Evolutionary conservation across 148 eudicot species (phyloP).

Genomic region (Euryodendron excelsum): DNA sequence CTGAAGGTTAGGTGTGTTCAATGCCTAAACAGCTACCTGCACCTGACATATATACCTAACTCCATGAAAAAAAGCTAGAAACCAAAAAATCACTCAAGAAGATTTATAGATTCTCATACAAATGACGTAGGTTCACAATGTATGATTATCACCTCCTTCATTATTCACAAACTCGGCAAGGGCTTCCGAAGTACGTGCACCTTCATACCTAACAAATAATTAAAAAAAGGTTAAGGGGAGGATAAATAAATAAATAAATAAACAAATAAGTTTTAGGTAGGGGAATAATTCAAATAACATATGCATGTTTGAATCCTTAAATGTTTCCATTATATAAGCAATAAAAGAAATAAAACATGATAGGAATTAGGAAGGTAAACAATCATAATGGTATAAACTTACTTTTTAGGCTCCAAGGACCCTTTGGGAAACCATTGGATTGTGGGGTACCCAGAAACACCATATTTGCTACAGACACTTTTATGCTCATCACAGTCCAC

Average conservation of each 20-base stretch:
- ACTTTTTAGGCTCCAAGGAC: conserved; percentile 95
- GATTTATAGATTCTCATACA: background rate
- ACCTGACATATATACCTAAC: background rate
- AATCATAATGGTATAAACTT: conserved; percentile 17
- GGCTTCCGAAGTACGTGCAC: conserved; percentile 88
- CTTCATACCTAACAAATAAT: conserved; percentile 68
- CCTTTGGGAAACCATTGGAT: conserved; percentile 98
- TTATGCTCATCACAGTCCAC: conserved; percentile 98
- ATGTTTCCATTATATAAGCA: background rate
- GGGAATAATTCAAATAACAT: background rate
- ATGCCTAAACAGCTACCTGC: background rate
- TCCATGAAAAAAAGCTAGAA: background rate
- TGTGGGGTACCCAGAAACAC: conserved; percentile 91
- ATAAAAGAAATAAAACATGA: background rate
- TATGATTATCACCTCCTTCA: conserved; percentile 65
- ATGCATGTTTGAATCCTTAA: background rate
- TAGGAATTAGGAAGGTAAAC: background rate
- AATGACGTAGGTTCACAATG: background rate
- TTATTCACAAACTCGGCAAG: conserved; percentile 74
- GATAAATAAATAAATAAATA: background rate
- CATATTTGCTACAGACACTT: conserved; percentile 72
- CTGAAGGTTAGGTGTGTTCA: background rate
- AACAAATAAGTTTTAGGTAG: background rate
- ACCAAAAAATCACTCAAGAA: background rate
- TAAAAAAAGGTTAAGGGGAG: background rate